Conservation (phyloP, 148 eudicot species). For the Euryodendron excelsum region DNA sequence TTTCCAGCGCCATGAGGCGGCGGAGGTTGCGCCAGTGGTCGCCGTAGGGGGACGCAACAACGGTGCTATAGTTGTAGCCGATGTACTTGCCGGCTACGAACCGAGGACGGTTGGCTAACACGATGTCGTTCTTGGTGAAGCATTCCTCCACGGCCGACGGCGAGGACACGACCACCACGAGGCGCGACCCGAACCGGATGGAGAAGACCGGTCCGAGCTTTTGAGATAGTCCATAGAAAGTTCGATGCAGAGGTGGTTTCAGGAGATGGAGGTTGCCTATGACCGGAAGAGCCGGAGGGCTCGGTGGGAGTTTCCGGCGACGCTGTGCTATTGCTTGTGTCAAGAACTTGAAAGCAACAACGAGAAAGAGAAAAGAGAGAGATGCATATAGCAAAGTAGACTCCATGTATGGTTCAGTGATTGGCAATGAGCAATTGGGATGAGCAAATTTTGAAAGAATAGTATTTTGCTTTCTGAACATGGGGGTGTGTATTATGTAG, state of each 20-base stretch:
- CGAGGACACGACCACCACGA: slow-evolving; percentile 23
- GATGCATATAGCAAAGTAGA: background rate
- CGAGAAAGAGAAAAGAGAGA: background rate
- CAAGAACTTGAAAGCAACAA: background rate
- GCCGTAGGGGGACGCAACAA: slow-evolving; percentile 24
- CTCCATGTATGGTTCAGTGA: too few relatives aligned
- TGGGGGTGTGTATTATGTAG: too few relatives aligned
- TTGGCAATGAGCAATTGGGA: too few relatives aligned
- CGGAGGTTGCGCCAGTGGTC: slow-evolving; percentile 35
- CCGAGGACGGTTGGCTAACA: background rate
- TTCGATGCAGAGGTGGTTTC: background rate
- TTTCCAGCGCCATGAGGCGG: slow-evolving; percentile 15
- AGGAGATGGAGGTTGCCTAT: background rate
- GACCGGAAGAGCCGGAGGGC: background rate
- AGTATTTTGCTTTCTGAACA: too few relatives aligned
- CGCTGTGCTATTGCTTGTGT: background rate
- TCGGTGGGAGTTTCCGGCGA: background rate
- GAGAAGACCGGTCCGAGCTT: slow-evolving; percentile 14
- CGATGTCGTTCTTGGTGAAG: background rate
- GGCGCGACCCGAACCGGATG: slow-evolving; percentile 23
- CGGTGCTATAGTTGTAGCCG: background rate
- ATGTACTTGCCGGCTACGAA: background rate
- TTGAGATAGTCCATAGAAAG: background rate
- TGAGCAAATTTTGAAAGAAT: too few relatives aligned
- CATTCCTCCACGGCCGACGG: slow-evolving; percentile 41